These are phyloP conservation scores for Apodospora peruviana DNA, from an alignment of 495 filamentous ascomycete genomes.

Conservation along the genomic window DNA sequence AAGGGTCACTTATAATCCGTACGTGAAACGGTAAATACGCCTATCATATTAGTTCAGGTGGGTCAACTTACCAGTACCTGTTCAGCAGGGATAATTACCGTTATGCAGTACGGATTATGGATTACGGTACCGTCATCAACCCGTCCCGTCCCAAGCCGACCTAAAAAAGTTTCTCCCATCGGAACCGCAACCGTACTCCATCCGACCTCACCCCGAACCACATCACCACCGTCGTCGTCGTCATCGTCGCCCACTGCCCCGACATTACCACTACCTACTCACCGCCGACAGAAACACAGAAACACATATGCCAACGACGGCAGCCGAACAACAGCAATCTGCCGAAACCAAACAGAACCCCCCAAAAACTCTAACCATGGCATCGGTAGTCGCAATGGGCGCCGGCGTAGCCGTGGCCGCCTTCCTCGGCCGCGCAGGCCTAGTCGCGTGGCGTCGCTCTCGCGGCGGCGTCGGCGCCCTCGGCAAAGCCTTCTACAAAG, in stretches of 20 bases:
- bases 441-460: constrained; percentile 80
- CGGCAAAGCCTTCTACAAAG: constrained; percentile 92
- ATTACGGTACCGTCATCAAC: too few species aligned
- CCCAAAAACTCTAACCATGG: constrained; percentile 47
- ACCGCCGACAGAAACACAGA: too few species aligned
- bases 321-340: background rate
- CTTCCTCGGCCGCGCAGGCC: constrained; percentile 82
- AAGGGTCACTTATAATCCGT: too few species aligned
- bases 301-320: background rate
- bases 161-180: too few species aligned
- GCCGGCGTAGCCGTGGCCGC: constrained; percentile 70
- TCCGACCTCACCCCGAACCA: background rate
- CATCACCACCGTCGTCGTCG: constrained; percentile 5
- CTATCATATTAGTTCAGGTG: too few species aligned
- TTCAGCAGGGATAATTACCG: too few species aligned
- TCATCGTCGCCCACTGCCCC: background rate
- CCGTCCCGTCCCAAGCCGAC: too few species aligned
- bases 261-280: background rate
- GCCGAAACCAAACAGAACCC: background rate
- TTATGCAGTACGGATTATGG: too few species aligned
- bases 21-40: too few species aligned
- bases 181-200: too few species aligned
- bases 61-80: too few species aligned
- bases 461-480: constrained; percentile 69
- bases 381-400: constrained; percentile 68